These are phyloP conservation scores for Colletotrichum truncatum DNA, from an alignment of 2,329 filamentous ascomycete species.

Conservation along the genomic window DNA sequence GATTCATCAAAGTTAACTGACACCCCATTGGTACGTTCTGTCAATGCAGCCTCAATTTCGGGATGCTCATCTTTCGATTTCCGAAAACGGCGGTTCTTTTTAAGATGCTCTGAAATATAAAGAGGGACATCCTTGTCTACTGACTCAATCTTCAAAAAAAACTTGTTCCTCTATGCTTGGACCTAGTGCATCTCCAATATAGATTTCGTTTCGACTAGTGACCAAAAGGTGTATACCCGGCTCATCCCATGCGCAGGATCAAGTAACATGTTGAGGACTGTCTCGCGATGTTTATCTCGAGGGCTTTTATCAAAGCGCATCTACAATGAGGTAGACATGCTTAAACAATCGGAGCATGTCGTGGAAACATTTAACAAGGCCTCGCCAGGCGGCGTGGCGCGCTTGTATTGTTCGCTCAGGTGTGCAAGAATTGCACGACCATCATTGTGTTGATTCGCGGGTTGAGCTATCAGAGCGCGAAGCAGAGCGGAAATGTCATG, in stretches of 20 bases:
- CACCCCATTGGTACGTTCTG: background rate
- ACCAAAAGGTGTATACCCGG: slow-evolving; percentile 39
- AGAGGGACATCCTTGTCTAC: background rate
- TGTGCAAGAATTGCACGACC: background rate
- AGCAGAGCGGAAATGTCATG: slow-evolving; percentile 42
- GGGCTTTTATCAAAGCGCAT: slow-evolving; percentile 50
- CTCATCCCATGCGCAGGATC: slow-evolving; percentile 31
- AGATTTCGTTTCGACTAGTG: slow-evolving; percentile 43
- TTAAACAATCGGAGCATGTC: slow-evolving; percentile 37
- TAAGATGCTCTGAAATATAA: background rate
- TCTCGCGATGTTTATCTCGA: slow-evolving; percentile 13
- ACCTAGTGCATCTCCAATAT: slow-evolving; percentile 38
- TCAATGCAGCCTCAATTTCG: background rate
- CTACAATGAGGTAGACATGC: slow-evolving; percentile 44
- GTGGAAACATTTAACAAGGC: slow-evolving; percentile 31
- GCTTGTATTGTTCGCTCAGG: background rate
- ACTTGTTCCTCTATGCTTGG: slow-evolving; percentile 24
- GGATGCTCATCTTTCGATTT: background rate
- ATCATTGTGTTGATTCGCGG: slow-evolving; percentile 34
- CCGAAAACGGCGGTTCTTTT: background rate
- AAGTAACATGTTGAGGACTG: slow-evolving; percentile 34
- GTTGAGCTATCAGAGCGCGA: slow-evolving; percentile 43
- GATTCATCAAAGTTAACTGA: background rate
- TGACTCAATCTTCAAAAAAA: background rate
- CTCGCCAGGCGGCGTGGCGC: background rate